Evolutionary conservation across 805 yeast species (phyloP), one percentile per base, ranked within the genome.

Genomic region (Monosporozyma solicola): DNA sequence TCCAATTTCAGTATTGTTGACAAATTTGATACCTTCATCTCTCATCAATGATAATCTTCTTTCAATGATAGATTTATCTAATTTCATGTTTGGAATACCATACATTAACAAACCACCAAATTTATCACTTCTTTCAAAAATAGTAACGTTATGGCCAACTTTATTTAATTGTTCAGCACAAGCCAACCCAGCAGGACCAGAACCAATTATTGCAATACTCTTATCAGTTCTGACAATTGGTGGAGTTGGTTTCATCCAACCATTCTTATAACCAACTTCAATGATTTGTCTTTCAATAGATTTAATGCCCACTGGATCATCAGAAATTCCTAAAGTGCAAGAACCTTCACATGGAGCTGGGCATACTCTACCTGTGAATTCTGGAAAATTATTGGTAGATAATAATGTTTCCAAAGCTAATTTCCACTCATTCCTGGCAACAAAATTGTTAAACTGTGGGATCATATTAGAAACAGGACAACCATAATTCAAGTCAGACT

Each of bases 281-380:
- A 94, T 91, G 65, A 92, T 94, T 57, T 97, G 92, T 68, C 95
- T 85, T 73, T 92, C 99, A 59, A 92, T 85, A 22, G 96, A 86
- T 74, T 92, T 92, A 72, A 92, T 92, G 63, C 97, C 97, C 62
- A 94, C 98, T 27, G 98, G 95, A 61, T 87, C 94, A 59, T 86
- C 95, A 70, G 84, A 89, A 62, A 94, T 89, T 48, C 97, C 96
- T 63, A 94, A 78, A 35, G 89, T 92, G 73, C 95, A 86, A 2
- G 98, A 96, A 62, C 97, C 97, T 72, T 91, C 95, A 76, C 99
- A 92, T 58, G 99, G 99, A 56, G 98, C 98, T 24, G 99, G 99
- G 74, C 99, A 92, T 58, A 92, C 92, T 73, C 97, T 83, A 56
- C 97, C 96, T 55, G 98, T 92, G 66, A 94, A 92, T 74, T 94